A percentile compares a stretch with the other conserved stretches of the same genome.
These are phyloP conservation scores for Auricularia cornea DNA, from an alignment of 768 basidiomycete species.

Conservation along the genomic window DNA sequence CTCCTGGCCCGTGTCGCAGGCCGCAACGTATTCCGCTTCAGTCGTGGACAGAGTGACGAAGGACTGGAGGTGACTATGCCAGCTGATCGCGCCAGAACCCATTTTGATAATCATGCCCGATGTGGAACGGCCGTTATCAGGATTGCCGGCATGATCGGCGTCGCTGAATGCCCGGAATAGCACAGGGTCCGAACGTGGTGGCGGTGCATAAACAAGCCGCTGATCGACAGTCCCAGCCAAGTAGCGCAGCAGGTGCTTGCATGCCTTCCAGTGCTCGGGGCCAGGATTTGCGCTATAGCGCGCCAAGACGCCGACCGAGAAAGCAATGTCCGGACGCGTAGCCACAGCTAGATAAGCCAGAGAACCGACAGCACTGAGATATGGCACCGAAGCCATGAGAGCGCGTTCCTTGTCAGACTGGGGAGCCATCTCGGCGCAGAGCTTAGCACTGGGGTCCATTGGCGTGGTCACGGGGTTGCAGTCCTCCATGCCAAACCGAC, in stretches of 20 bases:
- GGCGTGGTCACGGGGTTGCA: slow-evolving; percentile 6
- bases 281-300: background rate
- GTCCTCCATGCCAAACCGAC: slow-evolving; percentile 5
- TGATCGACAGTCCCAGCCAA: background rate
- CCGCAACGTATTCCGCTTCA: too few relatives aligned
- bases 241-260: background rate
- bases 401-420: slow-evolving; percentile 6
- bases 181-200: background rate
- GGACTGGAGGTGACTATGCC: too few relatives aligned
- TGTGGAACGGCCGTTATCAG: slow-evolving; percentile 5
- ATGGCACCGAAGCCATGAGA: slow-evolving; percentile 24
- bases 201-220: background rate
- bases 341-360: too few relatives aligned
- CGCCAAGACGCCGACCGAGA: slow-evolving; percentile 18
- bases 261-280: background rate
- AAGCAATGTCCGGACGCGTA: too few relatives aligned
- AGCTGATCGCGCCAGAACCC: too few relatives aligned
- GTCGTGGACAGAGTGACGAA: too few relatives aligned
- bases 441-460: slow-evolving; percentile 1
- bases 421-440: slow-evolving; percentile 2
- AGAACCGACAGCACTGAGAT: too few relatives aligned
- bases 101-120: slow-evolving; percentile 5
- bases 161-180: slow-evolving; percentile 7
- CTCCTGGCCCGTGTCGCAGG: too few relatives aligned
- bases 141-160: background rate